Evolutionary conservation across 2,329 filamentous ascomycete genomes (phyloP).

Genomic region (Leptographium flavum): DNA sequence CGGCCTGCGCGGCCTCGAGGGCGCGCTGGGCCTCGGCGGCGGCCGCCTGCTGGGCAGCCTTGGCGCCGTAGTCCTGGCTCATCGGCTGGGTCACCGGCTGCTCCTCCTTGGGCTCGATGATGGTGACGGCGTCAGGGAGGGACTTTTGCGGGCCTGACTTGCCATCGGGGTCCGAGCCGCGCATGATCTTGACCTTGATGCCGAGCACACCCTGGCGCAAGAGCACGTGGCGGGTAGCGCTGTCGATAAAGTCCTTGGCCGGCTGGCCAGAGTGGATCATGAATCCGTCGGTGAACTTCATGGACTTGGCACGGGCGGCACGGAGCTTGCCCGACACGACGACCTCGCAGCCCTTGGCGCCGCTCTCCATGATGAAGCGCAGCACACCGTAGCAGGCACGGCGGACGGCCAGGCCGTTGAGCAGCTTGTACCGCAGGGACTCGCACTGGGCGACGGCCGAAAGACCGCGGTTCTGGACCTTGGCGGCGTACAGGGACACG

Average conservation of each 20-base stretch:
- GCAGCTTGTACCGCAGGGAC: conserved; percentile 99
- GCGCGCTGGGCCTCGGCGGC: conserved; percentile 46
- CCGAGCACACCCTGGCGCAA: conserved; percentile 98
- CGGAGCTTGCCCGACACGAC: conserved; percentile 98
- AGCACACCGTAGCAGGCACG: conserved; percentile 99
- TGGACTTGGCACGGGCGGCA: conserved; percentile 97
- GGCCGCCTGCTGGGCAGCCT: conserved; percentile 54
- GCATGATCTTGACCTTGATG: conserved; percentile 99
- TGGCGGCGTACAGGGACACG: conserved; percentile 98
- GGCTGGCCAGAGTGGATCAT: conserved; percentile 99
- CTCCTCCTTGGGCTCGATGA: conserved; percentile 99
- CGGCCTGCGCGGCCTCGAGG: conserved; percentile 27
- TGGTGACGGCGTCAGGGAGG: conserved; percentile 94
- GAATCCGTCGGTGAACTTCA: conserved; percentile 99
- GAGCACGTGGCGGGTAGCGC: conserved; percentile 95
- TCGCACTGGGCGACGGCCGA: conserved; percentile 99
- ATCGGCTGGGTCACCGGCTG: conserved; percentile 85
- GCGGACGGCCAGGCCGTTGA: conserved; percentile 97
- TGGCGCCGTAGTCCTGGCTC: conserved; percentile 97
- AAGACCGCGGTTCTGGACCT: conserved; percentile 99
- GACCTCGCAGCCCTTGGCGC: conserved; percentile 99
- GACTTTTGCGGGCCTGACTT: conserved; percentile 96
- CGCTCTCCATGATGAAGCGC: conserved; percentile 99
- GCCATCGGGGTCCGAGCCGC: conserved; percentile 97
- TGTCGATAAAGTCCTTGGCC: conserved; percentile 99